These are phyloP conservation scores for Vaccinium darrowii DNA, from an alignment of 148 eudicot genomes.

Conservation along the genomic window DNA sequence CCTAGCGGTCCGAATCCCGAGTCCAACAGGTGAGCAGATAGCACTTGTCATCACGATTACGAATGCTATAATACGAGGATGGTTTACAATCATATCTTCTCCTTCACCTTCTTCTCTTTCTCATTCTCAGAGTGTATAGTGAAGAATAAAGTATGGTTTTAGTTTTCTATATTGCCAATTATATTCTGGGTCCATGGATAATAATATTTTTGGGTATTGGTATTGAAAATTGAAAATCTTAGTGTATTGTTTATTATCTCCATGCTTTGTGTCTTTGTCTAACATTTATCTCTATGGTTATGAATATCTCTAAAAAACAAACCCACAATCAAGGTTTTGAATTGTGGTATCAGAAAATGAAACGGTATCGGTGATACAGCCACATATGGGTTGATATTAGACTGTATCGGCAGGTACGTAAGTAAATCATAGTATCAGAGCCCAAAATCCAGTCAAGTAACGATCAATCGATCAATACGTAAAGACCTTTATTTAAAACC, in stretches of 20 bases:
- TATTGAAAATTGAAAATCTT: not conserved
- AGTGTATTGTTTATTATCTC: not conserved
- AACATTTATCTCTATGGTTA: not conserved
- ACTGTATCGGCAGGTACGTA: no score
- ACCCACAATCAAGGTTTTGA: not conserved
- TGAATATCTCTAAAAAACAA: not conserved
- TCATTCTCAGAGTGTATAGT: not conserved
- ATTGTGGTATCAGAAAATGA: no score
- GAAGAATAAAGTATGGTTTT: not conserved
- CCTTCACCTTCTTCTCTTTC: not conserved
- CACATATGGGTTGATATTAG: no score
- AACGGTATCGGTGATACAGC: no score
- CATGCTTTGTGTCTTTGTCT: not conserved
- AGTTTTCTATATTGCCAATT: not conserved
- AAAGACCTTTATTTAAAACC: no score
- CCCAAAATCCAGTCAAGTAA: no score
- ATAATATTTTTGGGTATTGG: not conserved
- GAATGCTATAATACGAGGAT: not conserved
- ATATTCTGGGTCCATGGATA: not conserved
- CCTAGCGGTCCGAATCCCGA: slow-evolving; percentile 52
- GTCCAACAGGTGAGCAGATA: slow-evolving; percentile 24
- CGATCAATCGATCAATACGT: no score
- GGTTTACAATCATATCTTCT: not conserved
- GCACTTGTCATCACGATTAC: not conserved
- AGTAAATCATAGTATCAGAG: no score